These are phyloP conservation scores for Kazachstania taianensis DNA, from an alignment of 805 yeast species.

Conservation along the genomic window DNA sequence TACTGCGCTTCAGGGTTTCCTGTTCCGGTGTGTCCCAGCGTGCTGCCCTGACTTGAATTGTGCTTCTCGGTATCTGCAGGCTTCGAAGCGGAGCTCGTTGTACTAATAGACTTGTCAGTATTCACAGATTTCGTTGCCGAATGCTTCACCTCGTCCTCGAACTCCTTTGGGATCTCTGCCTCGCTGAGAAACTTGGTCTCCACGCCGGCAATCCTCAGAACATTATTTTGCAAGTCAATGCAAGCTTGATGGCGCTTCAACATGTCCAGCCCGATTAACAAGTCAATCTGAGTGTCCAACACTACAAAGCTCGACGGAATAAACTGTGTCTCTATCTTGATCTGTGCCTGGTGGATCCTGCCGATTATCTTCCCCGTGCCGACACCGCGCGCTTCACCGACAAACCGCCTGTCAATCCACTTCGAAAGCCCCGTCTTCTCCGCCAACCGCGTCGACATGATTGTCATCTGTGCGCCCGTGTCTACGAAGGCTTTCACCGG, in stretches of 20 bases:
- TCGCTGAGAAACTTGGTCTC: slow-evolving; percentile 67
- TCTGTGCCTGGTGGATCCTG: slow-evolving; percentile 78
- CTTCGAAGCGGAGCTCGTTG: background rate
- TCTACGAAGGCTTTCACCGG: slow-evolving; percentile 90
- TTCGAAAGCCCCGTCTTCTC: slow-evolving; percentile 58
- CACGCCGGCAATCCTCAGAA: slow-evolving; percentile 59
- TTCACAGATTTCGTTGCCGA: background rate
- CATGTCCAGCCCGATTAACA: slow-evolving; percentile 86
- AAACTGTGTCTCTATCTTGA: slow-evolving; percentile 57
- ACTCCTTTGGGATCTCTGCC: slow-evolving; percentile 45
- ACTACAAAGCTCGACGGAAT: slow-evolving; percentile 64
- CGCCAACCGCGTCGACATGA: slow-evolving; percentile 70
- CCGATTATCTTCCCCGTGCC: slow-evolving; percentile 76
- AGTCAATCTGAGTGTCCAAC: slow-evolving; percentile 52
- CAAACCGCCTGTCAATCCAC: slow-evolving; percentile 68
- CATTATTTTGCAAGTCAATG: slow-evolving; percentile 61
- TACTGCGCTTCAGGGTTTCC: no score
- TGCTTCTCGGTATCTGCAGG: no score
- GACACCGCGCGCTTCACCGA: slow-evolving; percentile 83
- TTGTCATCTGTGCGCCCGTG: slow-evolving; percentile 89
- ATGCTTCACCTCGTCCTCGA: slow-evolving; percentile 1
- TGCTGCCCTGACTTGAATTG: no score
- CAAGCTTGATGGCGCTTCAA: slow-evolving; percentile 76
- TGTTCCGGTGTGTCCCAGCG: no score
- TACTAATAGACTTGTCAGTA: background rate